phyloP scores from a whole-genome alignment of 257 asterid species.

The Striga asiatica region DNA sequence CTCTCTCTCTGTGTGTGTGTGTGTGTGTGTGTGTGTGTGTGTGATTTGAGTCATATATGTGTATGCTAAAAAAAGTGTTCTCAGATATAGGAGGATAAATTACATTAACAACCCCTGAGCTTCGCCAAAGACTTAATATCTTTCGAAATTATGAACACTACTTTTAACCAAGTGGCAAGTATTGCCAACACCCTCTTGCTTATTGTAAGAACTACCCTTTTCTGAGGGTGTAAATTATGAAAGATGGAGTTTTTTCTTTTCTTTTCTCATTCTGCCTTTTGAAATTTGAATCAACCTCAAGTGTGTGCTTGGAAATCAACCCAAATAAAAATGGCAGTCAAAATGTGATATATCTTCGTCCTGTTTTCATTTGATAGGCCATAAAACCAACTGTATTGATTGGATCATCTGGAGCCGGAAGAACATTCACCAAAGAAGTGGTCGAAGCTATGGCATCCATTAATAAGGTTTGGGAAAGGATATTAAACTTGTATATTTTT shows the following conservation, averaged over 20 bases:
- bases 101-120: background rate
- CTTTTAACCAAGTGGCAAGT: too few species aligned
- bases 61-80: background rate
- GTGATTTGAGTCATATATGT: background rate
- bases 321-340: background rate
- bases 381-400: slow-evolving; percentile 52
- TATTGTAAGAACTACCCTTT: background rate
- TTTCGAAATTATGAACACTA: background rate
- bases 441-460: slow-evolving; percentile 42
- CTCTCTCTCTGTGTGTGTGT: background rate
- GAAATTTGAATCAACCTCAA: background rate
- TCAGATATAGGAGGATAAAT: background rate
- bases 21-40: background rate
- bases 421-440: slow-evolving; percentile 52
- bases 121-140: background rate
- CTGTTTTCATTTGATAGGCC: slow-evolving; percentile 31
- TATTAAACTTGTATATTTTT: background rate
- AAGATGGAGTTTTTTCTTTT: too few species aligned
- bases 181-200: background rate
- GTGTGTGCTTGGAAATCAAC: background rate
- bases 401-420: slow-evolving; percentile 66
- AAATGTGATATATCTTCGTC: background rate
- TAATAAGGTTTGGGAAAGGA: slow-evolving; percentile 27
- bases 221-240: background rate
- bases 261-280: too few species aligned